Base-by-base conservation (phyloP, 495 filamentous ascomycete genomes). In the Neurospora africana region DNA sequence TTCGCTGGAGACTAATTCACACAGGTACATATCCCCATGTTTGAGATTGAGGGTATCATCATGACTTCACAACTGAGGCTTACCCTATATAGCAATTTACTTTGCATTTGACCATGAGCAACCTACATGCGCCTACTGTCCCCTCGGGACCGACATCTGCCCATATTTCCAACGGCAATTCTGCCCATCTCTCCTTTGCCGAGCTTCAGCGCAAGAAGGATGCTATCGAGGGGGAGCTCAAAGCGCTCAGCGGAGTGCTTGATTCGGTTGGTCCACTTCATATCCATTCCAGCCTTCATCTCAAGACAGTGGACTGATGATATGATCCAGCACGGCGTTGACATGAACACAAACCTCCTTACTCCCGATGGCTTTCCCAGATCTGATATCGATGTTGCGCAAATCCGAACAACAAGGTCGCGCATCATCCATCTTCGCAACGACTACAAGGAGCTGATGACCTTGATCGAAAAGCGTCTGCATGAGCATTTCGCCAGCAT, bases 341-440 rank as follows among this genome's bases (percentile, higher is more conserved):
- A 90, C 73, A 98, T 99, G 96, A 91, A 89, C 79, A 97, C 96
- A 4, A 84, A 87, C 58, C 84, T 99, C 68, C 92, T 92, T 5
- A 98, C 96, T 3, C 89, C 90, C 70, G 96, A 99, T 82, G 96
- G 95, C 68, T 99, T 91, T 79, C 96, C 96, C 39, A 88, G 96
- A 76, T 89, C 90, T 74, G 96, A 99, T 80, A 89, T 99, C 71
- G 96, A 99, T 79, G 90, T 99, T 74, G 92, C 96, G 38, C 94
- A 97, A 82, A 93, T 99, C 77, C 92, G 96, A 58, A 96, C 92
- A 11, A 97, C 94, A 19, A 85, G 96, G 77, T 87, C 93, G 8
- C 90, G 93, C 37, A 98, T 98, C 68, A 96, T 98, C 67, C 87
- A 89, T 75, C 87, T 98, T 37, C 89, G 90, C 71, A 98, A 97